Base-by-base conservation (phyloP, 495 filamentous ascomycete species). In the Schizothecium vesticola region DNA sequence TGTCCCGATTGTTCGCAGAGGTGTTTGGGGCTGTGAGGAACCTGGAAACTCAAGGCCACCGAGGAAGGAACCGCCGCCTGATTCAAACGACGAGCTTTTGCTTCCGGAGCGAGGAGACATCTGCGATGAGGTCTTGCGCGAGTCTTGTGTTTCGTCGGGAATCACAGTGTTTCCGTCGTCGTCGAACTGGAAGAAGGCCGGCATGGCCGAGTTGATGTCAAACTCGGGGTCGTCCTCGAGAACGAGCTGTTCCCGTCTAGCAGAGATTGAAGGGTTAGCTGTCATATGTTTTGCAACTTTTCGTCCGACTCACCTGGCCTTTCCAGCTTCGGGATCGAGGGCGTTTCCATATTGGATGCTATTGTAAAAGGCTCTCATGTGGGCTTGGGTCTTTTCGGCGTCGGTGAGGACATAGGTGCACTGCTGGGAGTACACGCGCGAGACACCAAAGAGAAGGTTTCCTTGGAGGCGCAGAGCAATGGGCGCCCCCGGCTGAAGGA, bases 401-500 rank as follows among this genome's bases (percentile, higher is more conserved):
- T 98, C 95, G 12, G 86, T 80, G 26, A 96, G 86, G 12, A 95
- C 86, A 76, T 97, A 97, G 16, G 86, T 86, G 69, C 90, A 96
- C 79, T 98, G 95, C 72, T 96, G 90, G 24, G 84, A 85, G 73
- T 92, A 96, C 16, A 97, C 93, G 65, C 91, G 86, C 21, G 92
- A 89, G 29, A 97, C 88, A 7, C 93, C 93, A 76, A 90, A 94
- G 22, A 99, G 86, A 29, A 99, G 80, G 72, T 90, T 97, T 11
- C 94, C 92, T 77, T 99, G 95, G 33, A 99, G 86, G 19, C 95
- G 90, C 73, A 99, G 78, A 3, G 95, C 95, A 83, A 99, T 91
- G 11, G 95, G 95, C 7, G 91, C 93, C 25, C 88, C 89, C 0
- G 95, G 93, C 65, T 90, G 83, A 29, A 90, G 87, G 73, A 99